Evolutionary conservation across 1,139 yeast species (phyloP), one percentile per base, ranked within the genome.

Genomic region (Pichia sp.): DNA sequence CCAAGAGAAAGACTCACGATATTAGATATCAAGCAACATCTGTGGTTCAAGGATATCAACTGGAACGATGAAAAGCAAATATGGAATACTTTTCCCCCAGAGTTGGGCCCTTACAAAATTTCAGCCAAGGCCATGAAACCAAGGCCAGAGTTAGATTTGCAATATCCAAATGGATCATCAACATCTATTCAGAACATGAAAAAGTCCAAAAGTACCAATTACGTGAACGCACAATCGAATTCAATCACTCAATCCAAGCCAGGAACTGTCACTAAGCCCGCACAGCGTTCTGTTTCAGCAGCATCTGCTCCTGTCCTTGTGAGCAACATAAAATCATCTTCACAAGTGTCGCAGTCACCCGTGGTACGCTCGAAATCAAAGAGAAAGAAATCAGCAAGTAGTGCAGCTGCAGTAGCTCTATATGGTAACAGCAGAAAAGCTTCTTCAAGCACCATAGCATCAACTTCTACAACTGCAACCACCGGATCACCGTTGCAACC

Each of bases 21-120:
- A 31, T 72, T 72, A 4, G 84, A 82, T 59, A 83, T 93, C 49
- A 85, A 89, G 75, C 68, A 72, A 12, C 96, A 92, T 69, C 80
- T 77, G 55, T 92, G 95, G 75, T 92, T 89, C 66, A 76, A 78
- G 48, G 78, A 75, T 6, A 71, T 85, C 16, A 76, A 87, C 59
- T 92, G 96, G 85, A 69, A 76, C 34, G 80, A 85, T 62, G 77
- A 77, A 55, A 77, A 78, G 48, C 73, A 74, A 59, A 75, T 93
- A 31, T 93, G 99, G 98, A 72, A 74, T 38, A 69, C 71, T 0
- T 74, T 76, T 2, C 89, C 91, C 2, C 99, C 99, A 1, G 85
- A 81, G 62, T 71, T 91, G 44, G 83, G 85, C 14, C 96, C 97
- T 0, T 90, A 84, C 67, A 80, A 80, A 58, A 75, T 80, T 75